Percentiles rank a stretch among this genome's conserved stretches.
Evolutionary conservation across 768 basidiomycete species (phyloP).

Genomic region (Rhodotorula kratochvilovae): DNA sequence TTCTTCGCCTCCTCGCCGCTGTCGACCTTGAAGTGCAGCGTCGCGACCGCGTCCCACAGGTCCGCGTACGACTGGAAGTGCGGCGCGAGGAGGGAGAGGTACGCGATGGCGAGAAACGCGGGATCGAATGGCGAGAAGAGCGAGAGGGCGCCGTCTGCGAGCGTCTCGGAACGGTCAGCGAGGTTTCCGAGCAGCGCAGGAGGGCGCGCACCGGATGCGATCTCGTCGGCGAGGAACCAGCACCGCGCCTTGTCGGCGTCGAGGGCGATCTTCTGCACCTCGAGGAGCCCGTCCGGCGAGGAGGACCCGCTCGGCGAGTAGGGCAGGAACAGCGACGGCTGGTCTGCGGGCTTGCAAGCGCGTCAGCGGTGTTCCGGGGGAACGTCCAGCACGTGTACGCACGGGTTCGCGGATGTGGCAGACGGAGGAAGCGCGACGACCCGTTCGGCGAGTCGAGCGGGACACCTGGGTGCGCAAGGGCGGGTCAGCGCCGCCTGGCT

Average conservation of each 20-base stretch:
- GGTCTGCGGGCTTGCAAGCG: background rate
- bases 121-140: slow-evolving; percentile 32
- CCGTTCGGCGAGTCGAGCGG: background rate
- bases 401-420: slow-evolving; percentile 30
- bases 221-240: slow-evolving; percentile 34
- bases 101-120: slow-evolving; percentile 24
- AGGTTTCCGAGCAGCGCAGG: too few relatives aligned
- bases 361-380: background rate
- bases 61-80: slow-evolving; percentile 18
- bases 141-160: slow-evolving; percentile 24
- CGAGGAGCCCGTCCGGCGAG: slow-evolving; percentile 16
- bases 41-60: slow-evolving; percentile 20
- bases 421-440: slow-evolving; percentile 24
- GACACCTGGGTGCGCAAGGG: background rate
- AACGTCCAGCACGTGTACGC: background rate
- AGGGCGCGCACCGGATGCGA: slow-evolving; percentile 14
- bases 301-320: background rate
- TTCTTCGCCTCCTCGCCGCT: background rate
- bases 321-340: slow-evolving; percentile 20
- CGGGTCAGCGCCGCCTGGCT: background rate
- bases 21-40: slow-evolving; percentile 5
- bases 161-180: background rate
- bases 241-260: slow-evolving; percentile 27
- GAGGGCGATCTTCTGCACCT: slow-evolving; percentile 26
- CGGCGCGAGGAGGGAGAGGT: slow-evolving; percentile 22